Conservation (phyloP, 495 filamentous ascomycete genomes). For the Cercophora newfieldiana region DNA sequence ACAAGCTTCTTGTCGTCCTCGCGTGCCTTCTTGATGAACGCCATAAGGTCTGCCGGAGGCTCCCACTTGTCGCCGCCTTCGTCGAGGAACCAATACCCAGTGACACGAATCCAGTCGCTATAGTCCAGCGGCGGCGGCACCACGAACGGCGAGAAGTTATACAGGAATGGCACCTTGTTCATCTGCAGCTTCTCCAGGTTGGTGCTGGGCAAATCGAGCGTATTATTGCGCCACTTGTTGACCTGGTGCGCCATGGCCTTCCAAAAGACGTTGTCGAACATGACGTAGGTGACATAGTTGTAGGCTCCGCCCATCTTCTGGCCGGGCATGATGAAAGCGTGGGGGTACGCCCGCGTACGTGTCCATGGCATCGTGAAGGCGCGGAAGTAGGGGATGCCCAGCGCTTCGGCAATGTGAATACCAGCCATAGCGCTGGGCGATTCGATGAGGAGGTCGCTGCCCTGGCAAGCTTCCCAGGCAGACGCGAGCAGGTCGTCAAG, state of each 20-base stretch:
- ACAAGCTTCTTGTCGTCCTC: conserved; percentile 86
- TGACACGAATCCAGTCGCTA: conserved; percentile 95
- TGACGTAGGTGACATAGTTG: conserved; percentile 93
- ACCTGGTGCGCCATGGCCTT: conserved; percentile 87
- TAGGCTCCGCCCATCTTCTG: conserved; percentile 92
- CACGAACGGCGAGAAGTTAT: conserved; percentile 93
- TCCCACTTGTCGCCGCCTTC: conserved; percentile 70
- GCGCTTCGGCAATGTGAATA: conserved; percentile 96
- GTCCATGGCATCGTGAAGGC: conserved; percentile 99
- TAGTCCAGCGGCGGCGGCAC: conserved; percentile 92
- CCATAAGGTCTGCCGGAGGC: conserved; percentile 70
- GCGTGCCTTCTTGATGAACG: conserved; percentile 80
- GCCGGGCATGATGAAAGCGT: conserved; percentile 94
- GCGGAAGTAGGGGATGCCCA: conserved; percentile 92
- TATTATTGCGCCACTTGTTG: conserved; percentile 86
- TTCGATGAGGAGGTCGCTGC: conserved; percentile 87
- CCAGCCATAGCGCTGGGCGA: conserved; percentile 97
- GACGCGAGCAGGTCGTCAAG: conserved; percentile 83
- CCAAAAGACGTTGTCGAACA: conserved; percentile 98
- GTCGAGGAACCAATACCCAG: conserved; percentile 96
- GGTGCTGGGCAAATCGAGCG: conserved; percentile 75
- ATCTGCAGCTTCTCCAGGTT: conserved; percentile 88
- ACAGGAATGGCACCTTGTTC: conserved; percentile 95
- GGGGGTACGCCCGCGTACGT: conserved; percentile 89
- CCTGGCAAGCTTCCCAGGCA: conserved; percentile 84